A percentile compares a stretch with the other conserved stretches of the same genome.
Conservation (phyloP, 2,329 filamentous ascomycete genomes). For the Clarireedia paspali region DNA sequence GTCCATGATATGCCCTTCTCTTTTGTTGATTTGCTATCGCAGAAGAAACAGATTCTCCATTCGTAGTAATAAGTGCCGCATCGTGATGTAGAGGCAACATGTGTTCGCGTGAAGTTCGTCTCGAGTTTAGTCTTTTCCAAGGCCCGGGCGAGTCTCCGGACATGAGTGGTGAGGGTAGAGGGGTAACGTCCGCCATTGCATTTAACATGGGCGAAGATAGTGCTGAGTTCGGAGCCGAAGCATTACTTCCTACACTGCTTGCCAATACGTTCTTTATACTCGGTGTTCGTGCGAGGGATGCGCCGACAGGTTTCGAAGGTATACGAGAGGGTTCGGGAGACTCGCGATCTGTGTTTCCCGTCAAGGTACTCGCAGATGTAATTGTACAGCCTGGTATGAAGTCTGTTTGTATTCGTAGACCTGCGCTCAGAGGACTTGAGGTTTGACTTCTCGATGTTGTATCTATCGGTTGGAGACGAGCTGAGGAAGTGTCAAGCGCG, state of each 20-base stretch:
- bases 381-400: constrained; percentile 22
- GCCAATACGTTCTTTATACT: constrained; percentile 50
- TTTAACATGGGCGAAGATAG: constrained; percentile 68
- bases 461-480: constrained; percentile 15
- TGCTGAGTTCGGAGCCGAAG: constrained; percentile 54
- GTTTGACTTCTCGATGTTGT: constrained; percentile 4
- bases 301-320: constrained; percentile 19
- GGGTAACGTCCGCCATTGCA: constrained; percentile 72
- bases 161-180: constrained; percentile 68
- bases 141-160: constrained; percentile 58
- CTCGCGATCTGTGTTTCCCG: constrained; percentile 13
- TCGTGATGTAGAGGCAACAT: constrained; percentile 33
- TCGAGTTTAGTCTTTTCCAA: constrained; percentile 48
- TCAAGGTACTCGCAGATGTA: constrained; percentile 20
- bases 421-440: constrained; percentile 25
- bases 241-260: constrained; percentile 37
- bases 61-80: constrained; percentile 42
- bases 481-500: constrained; percentile 20
- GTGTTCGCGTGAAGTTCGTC: constrained; percentile 41
- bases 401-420: constrained; percentile 32
- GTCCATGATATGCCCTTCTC: constrained; percentile 47
- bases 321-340: constrained; percentile 12
- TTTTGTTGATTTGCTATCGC: constrained; percentile 46
- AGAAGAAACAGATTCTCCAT: constrained; percentile 44
- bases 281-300: constrained; percentile 48